Percentiles rank a stretch among this genome's conserved stretches.
Evolutionary conservation across 148 eudicot species (phyloP).

Genomic region (Persicaria tinctoria): DNA sequence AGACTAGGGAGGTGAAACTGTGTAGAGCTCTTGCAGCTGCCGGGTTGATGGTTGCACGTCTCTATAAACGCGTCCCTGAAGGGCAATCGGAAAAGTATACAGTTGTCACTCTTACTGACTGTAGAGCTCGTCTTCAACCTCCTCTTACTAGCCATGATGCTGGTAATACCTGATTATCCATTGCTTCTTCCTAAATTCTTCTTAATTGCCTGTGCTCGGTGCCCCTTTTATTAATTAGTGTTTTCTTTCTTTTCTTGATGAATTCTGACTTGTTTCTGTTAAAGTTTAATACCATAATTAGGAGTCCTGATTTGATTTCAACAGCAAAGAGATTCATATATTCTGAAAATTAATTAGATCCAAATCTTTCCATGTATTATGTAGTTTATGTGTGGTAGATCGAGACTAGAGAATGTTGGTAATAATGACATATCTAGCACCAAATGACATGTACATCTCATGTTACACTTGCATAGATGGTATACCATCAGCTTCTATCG

Average conservation of each 20-base stretch:
- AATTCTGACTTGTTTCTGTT: neutral
- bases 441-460: neutral
- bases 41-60: conserved; percentile 61
- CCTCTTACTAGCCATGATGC: conserved; percentile 48
- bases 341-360: too few species aligned
- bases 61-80: conserved; percentile 43
- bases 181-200: neutral
- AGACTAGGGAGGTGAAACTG: conserved; percentile 54
- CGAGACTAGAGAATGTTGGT: neutral
- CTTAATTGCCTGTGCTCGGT: neutral
- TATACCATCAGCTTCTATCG: neutral
- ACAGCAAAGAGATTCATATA: too few species aligned
- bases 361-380: too few species aligned
- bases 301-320: neutral
- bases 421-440: neutral
- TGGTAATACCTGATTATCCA: conserved; percentile 29
- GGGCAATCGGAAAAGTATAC: conserved; percentile 81
- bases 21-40: conserved; percentile 72
- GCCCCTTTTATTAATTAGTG: neutral
- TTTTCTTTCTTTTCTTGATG: neutral
- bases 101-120: conserved; percentile 63
- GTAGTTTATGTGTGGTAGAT: too few species aligned
- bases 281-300: neutral
- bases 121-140: conserved; percentile 76
- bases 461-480: neutral